Evolutionary conservation across 129 eudicot genomes (phyloP).

Genomic region (sunflower (Helianthus annuus)): DNA sequence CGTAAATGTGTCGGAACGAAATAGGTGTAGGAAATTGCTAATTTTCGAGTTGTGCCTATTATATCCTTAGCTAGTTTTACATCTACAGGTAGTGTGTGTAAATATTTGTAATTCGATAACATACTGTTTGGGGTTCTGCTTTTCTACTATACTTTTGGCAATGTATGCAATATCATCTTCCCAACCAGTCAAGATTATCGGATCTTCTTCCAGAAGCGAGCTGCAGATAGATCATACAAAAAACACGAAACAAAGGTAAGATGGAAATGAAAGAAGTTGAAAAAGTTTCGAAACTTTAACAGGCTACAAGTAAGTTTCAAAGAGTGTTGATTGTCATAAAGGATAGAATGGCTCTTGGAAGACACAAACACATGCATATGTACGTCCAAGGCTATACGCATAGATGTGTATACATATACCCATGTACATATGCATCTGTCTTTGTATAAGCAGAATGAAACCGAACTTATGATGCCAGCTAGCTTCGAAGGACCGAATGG

Average conservation of each 20-base stretch:
- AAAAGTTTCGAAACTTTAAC: conserved; percentile 9
- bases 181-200: conserved; percentile 73
- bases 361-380: not conserved
- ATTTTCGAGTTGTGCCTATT: too few relatives aligned
- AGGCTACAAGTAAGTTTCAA: not conserved
- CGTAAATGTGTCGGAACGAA: too few relatives aligned
- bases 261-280: not conserved
- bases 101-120: conserved; percentile 18
- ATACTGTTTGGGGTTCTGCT: conserved; percentile 85
- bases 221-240: conserved; percentile 32
- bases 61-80: not conserved
- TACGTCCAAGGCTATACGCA: not conserved
- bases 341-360: not conserved
- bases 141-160: conserved; percentile 59
- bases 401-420: not conserved
- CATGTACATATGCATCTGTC: not conserved
- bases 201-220: conserved; percentile 53
- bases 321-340: not conserved
- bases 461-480: conserved; percentile 63
- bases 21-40: too few relatives aligned
- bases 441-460: conserved; percentile 8
- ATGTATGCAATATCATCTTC: conserved; percentile 67
- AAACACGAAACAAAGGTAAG: conserved; percentile 11
- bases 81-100: not conserved
- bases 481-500: conserved; percentile 85